These are phyloP conservation scores for Pythium apleroticum DNA, from an alignment of 352 stramenopile species.

Conservation along the genomic window DNA sequence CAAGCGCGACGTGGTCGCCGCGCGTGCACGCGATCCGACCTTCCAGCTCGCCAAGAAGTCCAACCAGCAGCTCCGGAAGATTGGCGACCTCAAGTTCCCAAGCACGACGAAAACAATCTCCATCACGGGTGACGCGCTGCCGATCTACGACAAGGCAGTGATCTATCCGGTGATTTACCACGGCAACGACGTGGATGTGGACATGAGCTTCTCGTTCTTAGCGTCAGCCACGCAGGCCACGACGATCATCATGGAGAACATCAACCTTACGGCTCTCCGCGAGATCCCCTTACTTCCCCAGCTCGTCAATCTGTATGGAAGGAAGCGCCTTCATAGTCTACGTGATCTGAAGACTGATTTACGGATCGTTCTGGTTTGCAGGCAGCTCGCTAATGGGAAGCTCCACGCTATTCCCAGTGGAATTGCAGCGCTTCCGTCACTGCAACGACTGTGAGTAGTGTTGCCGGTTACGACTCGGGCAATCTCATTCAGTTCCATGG, in stretches of 20 bases:
- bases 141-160: constrained; percentile 36
- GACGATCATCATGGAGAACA: constrained; percentile 40
- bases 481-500: neutral
- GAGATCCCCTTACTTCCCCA: constrained; percentile 30
- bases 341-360: too few relatives aligned
- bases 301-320: constrained; percentile 33
- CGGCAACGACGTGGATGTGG: constrained; percentile 26
- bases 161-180: constrained; percentile 31
- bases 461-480: neutral
- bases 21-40: constrained; percentile 10
- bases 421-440: constrained; percentile 2
- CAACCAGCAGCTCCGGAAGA: constrained; percentile 18
- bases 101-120: constrained; percentile 31
- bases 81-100: constrained; percentile 36
- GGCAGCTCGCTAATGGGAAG: constrained; percentile 20
- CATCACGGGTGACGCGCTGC: constrained; percentile 40
- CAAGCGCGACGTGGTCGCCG: constrained; percentile 30
- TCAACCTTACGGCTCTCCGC: constrained; percentile 33
- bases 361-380: neutral
- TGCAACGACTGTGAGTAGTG: constrained; percentile 22
- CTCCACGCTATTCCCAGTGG: constrained; percentile 14
- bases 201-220: constrained; percentile 26
- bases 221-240: constrained; percentile 30
- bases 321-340: too few relatives aligned
- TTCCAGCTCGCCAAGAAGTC: constrained; percentile 35